Conservation (phyloP, 2,329 filamentous ascomycete genomes). For the Colletotrichum nymphaeae region DNA sequence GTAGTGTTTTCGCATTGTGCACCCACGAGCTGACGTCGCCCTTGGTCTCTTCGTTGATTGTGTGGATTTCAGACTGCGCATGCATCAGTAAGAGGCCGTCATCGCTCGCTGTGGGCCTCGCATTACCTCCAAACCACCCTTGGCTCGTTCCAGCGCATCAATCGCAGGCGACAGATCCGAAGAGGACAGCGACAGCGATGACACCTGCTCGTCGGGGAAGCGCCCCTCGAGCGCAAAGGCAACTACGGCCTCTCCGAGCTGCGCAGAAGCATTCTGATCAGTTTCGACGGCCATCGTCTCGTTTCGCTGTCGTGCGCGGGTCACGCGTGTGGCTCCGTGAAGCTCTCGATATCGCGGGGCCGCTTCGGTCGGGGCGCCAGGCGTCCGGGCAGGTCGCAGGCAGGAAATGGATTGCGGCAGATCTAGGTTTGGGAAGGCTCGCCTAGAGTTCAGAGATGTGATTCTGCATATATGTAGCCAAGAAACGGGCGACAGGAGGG, state of each 20-base stretch:
- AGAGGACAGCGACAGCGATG: slow-evolving; percentile 50
- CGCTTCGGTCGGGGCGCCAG: slow-evolving; percentile 1
- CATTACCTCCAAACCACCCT: slow-evolving; percentile 53
- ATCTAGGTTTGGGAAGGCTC: neutral
- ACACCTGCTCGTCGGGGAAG: slow-evolving; percentile 53
- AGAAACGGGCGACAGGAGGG: neutral
- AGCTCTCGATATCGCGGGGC: slow-evolving; percentile 5
- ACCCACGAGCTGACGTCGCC: slow-evolving; percentile 90
- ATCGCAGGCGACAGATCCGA: slow-evolving; percentile 53
- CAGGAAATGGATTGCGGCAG: neutral
- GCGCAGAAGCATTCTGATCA: slow-evolving; percentile 39
- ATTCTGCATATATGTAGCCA: neutral
- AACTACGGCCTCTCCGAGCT: slow-evolving; percentile 53
- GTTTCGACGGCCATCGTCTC: slow-evolving; percentile 45
- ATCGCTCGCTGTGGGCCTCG: too few species aligned
- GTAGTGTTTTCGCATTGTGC: slow-evolving; percentile 82
- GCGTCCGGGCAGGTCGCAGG: neutral
- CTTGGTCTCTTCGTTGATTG: slow-evolving; percentile 80
- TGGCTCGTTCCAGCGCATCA: slow-evolving; percentile 49
- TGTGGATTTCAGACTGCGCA: slow-evolving; percentile 75
- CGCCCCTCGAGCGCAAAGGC: slow-evolving; percentile 52
- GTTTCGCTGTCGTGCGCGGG: neutral
- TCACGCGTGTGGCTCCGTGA: neutral
- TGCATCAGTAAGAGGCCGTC: neutral
- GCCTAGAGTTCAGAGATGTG: neutral